Evolutionary conservation across 1,139 yeast species (phyloP), one percentile per base, ranked within the genome.

Genomic region (Kazachstania sp.): DNA sequence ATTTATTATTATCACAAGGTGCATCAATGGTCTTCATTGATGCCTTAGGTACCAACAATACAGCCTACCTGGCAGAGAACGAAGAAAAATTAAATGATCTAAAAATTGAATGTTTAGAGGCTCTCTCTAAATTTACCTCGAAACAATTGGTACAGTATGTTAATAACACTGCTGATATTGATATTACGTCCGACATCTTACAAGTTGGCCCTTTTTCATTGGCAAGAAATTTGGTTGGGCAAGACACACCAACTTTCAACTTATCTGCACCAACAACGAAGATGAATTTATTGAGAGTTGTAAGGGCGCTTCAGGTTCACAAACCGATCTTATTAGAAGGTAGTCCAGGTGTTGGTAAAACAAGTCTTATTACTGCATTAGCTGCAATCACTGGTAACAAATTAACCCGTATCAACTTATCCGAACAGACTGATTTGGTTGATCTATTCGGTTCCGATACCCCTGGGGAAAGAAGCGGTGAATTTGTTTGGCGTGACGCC

Each of bases 301-400:
- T 87, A 2, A 74, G 99, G 57, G 97, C 97, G 2, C 77, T 94
- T 83, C 96, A 87, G 64, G 87, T 90, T 9, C 74, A 72, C 43
- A 92, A 90, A 58, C 98, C 99, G 0, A 84, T 94, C 36, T 70
- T 94, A 46, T 73, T 94, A 26, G 99, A 94, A 70, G 99, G 99
- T 50, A 83, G 95, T 58, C 99, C 99, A 1, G 99, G 99, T 69
- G 98, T 94, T 37, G 99, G 99, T 47, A 94, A 94, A 65, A 94
- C 98, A 3, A 86, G 96, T 73, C 75, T 94, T 59, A 75, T 94
- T 11, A 76, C 95, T 1, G 97, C 97, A 0, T 69, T 94, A 42
- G 92, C 98, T 0, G 73, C 77, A 41, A 81, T 90, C 1, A 79
- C 92, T 0, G 95, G 97, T 1, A 80, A 83, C 48, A 72, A 74